Evolutionary conservation across 768 basidiomycete genomes (phyloP).

Genomic region (Auricularia heimuer): DNA sequence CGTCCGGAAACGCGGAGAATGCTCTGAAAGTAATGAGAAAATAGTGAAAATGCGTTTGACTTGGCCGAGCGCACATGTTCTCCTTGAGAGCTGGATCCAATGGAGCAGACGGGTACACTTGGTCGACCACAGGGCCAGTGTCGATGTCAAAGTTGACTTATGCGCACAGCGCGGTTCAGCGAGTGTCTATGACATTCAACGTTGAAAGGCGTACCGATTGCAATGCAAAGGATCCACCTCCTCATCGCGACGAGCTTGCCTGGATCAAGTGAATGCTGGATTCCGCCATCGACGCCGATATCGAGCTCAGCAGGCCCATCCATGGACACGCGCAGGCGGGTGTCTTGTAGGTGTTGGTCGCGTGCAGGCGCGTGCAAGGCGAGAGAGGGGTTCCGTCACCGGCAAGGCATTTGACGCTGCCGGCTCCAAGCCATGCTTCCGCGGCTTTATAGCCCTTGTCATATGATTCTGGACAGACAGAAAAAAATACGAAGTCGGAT

Average conservation of each 20-base stretch:
- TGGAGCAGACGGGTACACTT: slow-evolving; percentile 56
- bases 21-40: slow-evolving; percentile 41
- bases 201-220: slow-evolving; percentile 37
- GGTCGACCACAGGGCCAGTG: slow-evolving; percentile 67
- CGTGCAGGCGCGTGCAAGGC: too few species aligned
- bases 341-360: too few species aligned
- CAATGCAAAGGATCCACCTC: slow-evolving; percentile 60
- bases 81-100: slow-evolving; percentile 60
- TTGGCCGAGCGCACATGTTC: slow-evolving; percentile 56
- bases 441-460: too few species aligned
- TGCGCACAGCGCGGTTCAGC: background rate
- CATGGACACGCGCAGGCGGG: too few species aligned
- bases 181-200: slow-evolving; percentile 3
- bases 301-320: background rate
- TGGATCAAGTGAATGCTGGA: slow-evolving; percentile 28
- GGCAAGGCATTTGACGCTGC: too few species aligned
- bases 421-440: too few species aligned
- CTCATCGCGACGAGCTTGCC: slow-evolving; percentile 41
- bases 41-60: background rate
- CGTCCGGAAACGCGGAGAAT: slow-evolving; percentile 89
- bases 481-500: too few species aligned
- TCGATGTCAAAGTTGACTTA: slow-evolving; percentile 85
- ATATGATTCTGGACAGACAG: too few species aligned
- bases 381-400: too few species aligned
- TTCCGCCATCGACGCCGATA: slow-evolving; percentile 1